Percentiles rank a stretch among this genome's conserved stretches.
These are phyloP conservation scores for Melampsora americana DNA, from an alignment of 1,284 basidiomycete genomes.

Conservation along the genomic window DNA sequence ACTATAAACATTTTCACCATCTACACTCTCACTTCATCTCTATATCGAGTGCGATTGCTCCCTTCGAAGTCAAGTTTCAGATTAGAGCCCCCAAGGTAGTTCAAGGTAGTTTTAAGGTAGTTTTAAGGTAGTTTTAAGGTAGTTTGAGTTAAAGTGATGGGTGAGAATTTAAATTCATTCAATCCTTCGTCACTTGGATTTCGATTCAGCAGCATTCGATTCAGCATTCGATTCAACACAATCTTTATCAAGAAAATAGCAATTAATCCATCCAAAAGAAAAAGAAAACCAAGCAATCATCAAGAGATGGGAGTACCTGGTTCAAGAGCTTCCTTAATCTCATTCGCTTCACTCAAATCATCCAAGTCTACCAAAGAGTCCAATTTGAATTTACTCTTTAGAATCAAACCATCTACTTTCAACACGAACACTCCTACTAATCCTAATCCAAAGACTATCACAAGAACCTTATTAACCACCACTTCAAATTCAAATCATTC, in stretches of 20 bases:
- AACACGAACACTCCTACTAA: too few relatives aligned
- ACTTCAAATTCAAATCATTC: neutral
- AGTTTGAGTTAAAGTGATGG: too few relatives aligned
- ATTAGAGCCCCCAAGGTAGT: too few relatives aligned
- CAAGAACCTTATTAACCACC: neutral
- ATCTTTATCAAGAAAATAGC: neutral
- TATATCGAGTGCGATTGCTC: too few relatives aligned
- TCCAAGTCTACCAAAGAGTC: neutral
- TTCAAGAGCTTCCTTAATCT: neutral
- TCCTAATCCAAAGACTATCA: neutral
- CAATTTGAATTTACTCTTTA: neutral
- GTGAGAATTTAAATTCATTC: too few relatives aligned
- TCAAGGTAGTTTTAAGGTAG: too few relatives aligned
- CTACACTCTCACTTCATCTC: too few relatives aligned
- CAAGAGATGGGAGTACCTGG: constrained; percentile 6
- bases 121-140: too few relatives aligned
- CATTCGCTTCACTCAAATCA: neutral
- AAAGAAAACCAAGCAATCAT: neutral
- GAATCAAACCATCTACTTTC: neutral
- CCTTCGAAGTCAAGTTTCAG: too few relatives aligned
- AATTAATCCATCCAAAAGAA: neutral
- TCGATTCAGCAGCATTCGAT: too few relatives aligned
- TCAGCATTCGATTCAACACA: neutral
- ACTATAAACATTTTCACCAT: too few relatives aligned
- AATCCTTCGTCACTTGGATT: too few relatives aligned